Percentiles rank a stretch among this genome's conserved stretches.
These are phyloP conservation scores for Boletus semigastroideus DNA, from an alignment of 1,284 basidiomycete species.

Conservation along the genomic window DNA sequence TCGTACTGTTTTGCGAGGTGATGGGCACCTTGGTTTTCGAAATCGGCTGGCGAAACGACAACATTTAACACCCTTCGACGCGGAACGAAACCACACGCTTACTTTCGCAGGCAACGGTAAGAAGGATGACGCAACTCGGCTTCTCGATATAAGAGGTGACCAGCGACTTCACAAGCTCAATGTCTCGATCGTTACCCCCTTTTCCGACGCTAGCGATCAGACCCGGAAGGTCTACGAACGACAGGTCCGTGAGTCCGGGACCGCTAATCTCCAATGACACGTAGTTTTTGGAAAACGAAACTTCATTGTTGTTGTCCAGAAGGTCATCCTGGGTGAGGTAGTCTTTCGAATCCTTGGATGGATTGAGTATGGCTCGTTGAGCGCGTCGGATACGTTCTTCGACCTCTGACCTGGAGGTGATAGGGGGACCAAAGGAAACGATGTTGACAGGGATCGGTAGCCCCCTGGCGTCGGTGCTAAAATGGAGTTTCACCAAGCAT, in stretches of 20 bases:
- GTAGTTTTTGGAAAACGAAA: constrained; percentile 62
- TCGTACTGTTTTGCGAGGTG: constrained; percentile 57
- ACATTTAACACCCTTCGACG: neutral
- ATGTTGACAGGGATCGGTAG: constrained; percentile 40
- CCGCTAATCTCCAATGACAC: constrained; percentile 70
- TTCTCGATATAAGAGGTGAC: constrained; percentile 61
- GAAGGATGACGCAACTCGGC: constrained; percentile 64
- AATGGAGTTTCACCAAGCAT: constrained; percentile 59
- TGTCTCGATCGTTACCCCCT: constrained; percentile 51
- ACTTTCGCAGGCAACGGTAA: constrained; percentile 77
- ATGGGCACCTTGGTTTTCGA: constrained; percentile 72
- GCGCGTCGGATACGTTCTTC: constrained; percentile 68
- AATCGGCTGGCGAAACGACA: constrained; percentile 51
- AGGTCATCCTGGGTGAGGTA: constrained; percentile 44
- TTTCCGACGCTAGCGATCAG: constrained; percentile 61
- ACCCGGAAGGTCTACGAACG: constrained; percentile 55
- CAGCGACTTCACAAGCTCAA: constrained; percentile 59
- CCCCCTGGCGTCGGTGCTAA: constrained; percentile 47
- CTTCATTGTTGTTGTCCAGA: constrained; percentile 35
- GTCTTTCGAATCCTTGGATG: constrained; percentile 33
- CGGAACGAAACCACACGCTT: neutral
- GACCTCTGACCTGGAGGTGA: constrained; percentile 52
- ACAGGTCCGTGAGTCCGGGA: constrained; percentile 67
- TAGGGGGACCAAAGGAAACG: constrained; percentile 51
- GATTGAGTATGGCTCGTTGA: constrained; percentile 72